Conservation (phyloP, 352 stramenopile genomes). For the Phytophthora sojae region DNA sequence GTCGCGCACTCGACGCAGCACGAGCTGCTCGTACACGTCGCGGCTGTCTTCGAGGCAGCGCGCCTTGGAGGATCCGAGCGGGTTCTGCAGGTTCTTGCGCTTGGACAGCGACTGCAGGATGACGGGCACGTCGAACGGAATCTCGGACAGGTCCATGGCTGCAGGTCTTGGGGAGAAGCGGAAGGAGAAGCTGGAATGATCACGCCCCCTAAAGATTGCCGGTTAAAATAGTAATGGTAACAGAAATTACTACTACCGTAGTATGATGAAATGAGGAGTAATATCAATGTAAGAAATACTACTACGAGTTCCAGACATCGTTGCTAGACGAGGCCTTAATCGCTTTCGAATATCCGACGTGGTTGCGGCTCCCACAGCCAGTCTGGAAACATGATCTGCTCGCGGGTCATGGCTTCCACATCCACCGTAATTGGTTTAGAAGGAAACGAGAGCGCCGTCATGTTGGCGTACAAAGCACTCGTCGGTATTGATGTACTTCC, state of each 20-base stretch:
- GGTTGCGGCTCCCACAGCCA: constrained; percentile 1
- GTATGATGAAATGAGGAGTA: too few species aligned
- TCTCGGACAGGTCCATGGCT: constrained; percentile 39
- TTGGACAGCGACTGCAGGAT: constrained; percentile 36
- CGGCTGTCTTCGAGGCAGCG: constrained; percentile 37
- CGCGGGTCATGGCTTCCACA: background rate
- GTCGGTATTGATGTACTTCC: background rate
- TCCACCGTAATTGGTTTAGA: background rate
- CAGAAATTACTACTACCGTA: too few species aligned
- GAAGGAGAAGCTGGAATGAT: background rate
- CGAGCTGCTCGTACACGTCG: constrained; percentile 38
- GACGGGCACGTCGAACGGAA: constrained; percentile 41
- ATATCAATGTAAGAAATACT: too few species aligned
- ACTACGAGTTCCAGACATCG: too few species aligned
- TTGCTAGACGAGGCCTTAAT: too few species aligned
- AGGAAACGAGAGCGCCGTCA: background rate
- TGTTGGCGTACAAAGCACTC: background rate
- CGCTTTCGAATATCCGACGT: background rate
- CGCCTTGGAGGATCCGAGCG: constrained; percentile 40
- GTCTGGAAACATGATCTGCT: constrained; percentile 9
- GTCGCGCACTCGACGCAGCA: constrained; percentile 36
- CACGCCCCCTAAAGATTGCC: too few species aligned
- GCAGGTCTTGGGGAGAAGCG: background rate
- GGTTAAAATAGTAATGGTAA: too few species aligned
- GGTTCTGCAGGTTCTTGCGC: constrained; percentile 39